Evolutionary conservation across 1,284 basidiomycete genomes (phyloP), one percentile per base, ranked within the genome.

Genomic region (Phellopilus nigrolimitatus): DNA sequence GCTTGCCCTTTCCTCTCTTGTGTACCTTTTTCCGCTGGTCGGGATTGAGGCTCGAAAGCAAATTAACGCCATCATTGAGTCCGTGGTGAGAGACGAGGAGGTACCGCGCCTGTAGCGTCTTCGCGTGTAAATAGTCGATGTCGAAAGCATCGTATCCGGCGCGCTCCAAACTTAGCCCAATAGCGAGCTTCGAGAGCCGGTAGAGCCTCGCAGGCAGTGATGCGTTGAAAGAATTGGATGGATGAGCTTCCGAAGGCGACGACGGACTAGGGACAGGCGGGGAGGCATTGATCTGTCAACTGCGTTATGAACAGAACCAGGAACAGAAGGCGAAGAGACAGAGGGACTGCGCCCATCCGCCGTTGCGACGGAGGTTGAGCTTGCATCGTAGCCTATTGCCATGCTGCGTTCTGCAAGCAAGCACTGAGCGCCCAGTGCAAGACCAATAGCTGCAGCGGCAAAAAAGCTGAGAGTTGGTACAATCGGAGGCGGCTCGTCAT

Each of bases 381-480:
- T 39, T 10, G 47, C 33, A 30, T 42, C 25, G 9, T 15, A 12
- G 9, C 7, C n/a, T n/a, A n/a, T n/a, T n/a, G n/a, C n/a, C 17
- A 38, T 31, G 19, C 28, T 36, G 12, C 36, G 45, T 43, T 57
- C 58, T 2, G 67, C 65, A 3, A 68, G 56, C 53, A 47, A 49
- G 34, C 47, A 56, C 41, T 75, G 67, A 17, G 75, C 72, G 37
- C 82, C 82, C 45, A 84, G 61, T 3, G 82, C 82, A 38, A 82
- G 71, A 1, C 73, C 73, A 0, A 74, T 75, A 41, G 74, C 71
- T 19, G 76, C 72, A 1, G 73, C 69, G 0, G 80, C 75, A 56
- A 83, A 83, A 64, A 84, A 80, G 47, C 76, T 73, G 39, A 84
- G 63, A 0, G 76, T 72, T 9, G 77, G 72, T 21, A 22, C 30